These are phyloP conservation scores for Casaregolazyma suthepensis DNA, from an alignment of 1,139 yeast species.

Conservation along the genomic window DNA sequence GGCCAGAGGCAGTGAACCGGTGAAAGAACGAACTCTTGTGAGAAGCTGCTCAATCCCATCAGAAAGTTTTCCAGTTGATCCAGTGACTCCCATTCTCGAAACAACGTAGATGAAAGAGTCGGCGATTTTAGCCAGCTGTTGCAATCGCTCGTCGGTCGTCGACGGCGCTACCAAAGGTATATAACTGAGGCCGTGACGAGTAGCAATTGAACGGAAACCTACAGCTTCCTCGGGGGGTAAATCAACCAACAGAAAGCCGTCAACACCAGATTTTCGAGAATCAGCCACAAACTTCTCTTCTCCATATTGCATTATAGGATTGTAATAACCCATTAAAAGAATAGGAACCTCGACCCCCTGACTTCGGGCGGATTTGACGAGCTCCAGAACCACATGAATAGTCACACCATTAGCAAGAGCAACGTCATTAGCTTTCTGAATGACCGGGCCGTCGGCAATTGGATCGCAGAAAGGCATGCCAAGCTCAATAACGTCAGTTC, in stretches of 20 bases:
- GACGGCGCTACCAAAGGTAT: constrained; percentile 96
- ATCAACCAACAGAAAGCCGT: constrained; percentile 91
- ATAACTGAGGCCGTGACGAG: constrained; percentile 66
- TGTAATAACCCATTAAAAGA: constrained; percentile 94
- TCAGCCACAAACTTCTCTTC: constrained; percentile 76
- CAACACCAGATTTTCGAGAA: constrained; percentile 82
- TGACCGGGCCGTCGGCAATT: constrained; percentile 97
- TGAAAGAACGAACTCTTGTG: constrained; percentile 63
- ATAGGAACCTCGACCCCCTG: constrained; percentile 85
- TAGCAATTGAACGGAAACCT: constrained; percentile 69
- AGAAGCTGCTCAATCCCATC: constrained; percentile 62
- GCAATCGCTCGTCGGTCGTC: constrained; percentile 83
- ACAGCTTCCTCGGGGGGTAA: constrained; percentile 97
- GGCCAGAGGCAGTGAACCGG: constrained; percentile 77
- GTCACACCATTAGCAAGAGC: constrained; percentile 82
- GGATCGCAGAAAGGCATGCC: constrained; percentile 99
- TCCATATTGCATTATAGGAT: constrained; percentile 86
- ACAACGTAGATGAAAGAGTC: constrained; percentile 95
- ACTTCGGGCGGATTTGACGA: constrained; percentile 68
- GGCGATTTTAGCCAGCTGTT: constrained; percentile 73
- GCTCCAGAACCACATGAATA: constrained; percentile 58
- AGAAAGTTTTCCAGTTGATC: constrained; percentile 66
- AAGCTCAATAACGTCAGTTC: constrained; percentile 88
- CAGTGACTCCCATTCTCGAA: constrained; percentile 87
- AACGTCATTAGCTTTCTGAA: constrained; percentile 68